These are phyloP conservation scores for Orbilia brochopaga DNA, from an alignment of 2,329 filamentous ascomycete species.

Conservation along the genomic window DNA sequence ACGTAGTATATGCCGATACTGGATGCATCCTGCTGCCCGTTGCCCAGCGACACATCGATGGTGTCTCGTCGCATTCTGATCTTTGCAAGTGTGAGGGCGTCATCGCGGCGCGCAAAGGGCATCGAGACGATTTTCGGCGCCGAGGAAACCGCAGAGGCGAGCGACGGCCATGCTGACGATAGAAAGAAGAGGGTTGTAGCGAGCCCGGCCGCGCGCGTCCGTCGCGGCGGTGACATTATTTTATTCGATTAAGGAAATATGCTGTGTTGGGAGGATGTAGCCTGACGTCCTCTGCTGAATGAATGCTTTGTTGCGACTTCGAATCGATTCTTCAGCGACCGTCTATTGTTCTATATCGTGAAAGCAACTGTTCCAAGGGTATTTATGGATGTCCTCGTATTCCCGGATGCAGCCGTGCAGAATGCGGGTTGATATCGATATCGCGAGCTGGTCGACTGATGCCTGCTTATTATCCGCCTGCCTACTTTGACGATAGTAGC, in stretches of 20 bases:
- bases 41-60: slow-evolving; percentile 30
- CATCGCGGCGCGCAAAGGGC: slow-evolving; percentile 44
- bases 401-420: slow-evolving; percentile 19
- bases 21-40: slow-evolving; percentile 37
- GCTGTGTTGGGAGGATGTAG: neutral
- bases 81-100: slow-evolving; percentile 32
- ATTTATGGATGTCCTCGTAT: neutral
- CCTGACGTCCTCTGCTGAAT: neutral
- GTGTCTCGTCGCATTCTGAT: slow-evolving; percentile 27
- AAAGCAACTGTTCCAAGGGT: neutral
- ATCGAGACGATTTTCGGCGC: slow-evolving; percentile 37
- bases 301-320: slow-evolving; percentile 13
- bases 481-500: neutral
- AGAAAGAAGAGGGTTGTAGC: slow-evolving; percentile 27
- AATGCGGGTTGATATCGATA: slow-evolving; percentile 15
- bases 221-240: slow-evolving; percentile 13
- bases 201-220: slow-evolving; percentile 21
- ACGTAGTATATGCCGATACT: slow-evolving; percentile 61
- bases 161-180: slow-evolving; percentile 26
- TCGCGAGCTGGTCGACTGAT: slow-evolving; percentile 9
- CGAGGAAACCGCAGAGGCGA: neutral
- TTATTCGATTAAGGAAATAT: neutral
- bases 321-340: neutral
- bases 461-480: neutral
- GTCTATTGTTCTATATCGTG: slow-evolving; percentile 12